phyloP scores from a whole-genome alignment of 306 rosid genomes.

The Oxytropis ochrocephala region DNA sequence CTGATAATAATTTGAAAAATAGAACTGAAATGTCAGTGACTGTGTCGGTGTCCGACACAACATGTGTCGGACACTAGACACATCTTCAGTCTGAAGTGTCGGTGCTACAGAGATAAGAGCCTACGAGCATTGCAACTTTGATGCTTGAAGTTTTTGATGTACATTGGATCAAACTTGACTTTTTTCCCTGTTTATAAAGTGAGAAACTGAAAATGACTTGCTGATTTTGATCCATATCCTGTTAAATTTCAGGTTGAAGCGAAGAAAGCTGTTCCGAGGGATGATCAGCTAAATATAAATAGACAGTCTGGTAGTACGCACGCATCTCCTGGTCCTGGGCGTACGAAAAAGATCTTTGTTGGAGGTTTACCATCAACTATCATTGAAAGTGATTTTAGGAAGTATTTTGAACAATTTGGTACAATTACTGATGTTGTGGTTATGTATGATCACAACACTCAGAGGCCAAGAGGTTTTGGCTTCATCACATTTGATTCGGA shows the following conservation, averaged over 20 bases:
- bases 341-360: constrained; percentile 91
- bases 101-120: too few species aligned
- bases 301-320: constrained; percentile 54
- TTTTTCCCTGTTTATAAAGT: not conserved
- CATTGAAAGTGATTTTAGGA: constrained; percentile 91
- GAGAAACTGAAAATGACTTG: constrained; percentile 15
- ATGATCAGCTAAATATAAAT: constrained; percentile 68
- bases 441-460: constrained; percentile 98
- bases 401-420: constrained; percentile 90
- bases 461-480: constrained; percentile 98
- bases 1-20: too few species aligned
- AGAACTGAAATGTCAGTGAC: too few species aligned
- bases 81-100: too few species aligned
- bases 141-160: constrained; percentile 16
- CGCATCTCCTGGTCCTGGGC: constrained; percentile 83
- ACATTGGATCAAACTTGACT: constrained; percentile 28
- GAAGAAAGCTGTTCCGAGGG: constrained; percentile 98
- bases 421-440: constrained; percentile 89
- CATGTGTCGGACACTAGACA: too few species aligned
- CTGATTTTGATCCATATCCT: constrained; percentile 28
- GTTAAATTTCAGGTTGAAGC: constrained; percentile 86
- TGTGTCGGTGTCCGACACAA: too few species aligned
- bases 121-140: too few species aligned
- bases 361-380: constrained; percentile 94
- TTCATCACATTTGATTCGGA: constrained; percentile 92